Base-by-base conservation (phyloP, 208 protist species). In the Borovskyia barvae region DNA sequence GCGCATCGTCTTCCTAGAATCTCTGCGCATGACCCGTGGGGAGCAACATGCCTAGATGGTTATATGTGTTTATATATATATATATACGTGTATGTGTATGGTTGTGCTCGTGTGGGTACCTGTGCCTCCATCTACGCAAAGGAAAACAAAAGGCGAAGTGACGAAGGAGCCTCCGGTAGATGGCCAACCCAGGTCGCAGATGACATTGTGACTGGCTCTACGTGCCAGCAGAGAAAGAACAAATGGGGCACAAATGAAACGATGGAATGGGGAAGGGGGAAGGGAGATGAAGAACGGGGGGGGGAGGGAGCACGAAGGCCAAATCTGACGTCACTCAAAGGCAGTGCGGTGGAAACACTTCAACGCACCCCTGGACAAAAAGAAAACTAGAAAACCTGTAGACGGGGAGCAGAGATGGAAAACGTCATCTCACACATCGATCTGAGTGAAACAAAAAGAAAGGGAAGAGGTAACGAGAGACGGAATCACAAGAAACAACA, bases 391-490 rank as follows among this genome's bases (percentile, higher is more conserved):
- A 14, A 14, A 39, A 39, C 14, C n/a, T 39, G 35, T 39, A 39
- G 35, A 39, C 14, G 35, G 35, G 14, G 8, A 39, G 35, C 8
- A 39, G 35, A n/a, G 35, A 14, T 39, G n/a, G n/a, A n/a, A n/a
- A n/a, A n/a, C n/a, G n/a, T n/a, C n/a, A n/a, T n/a, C n/a, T n/a
- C n/a, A n/a, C n/a, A n/a, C n/a, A n/a, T n/a, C n/a, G n/a, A n/a
- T n/a, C n/a, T n/a, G 0, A 52, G 6, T 26, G 29, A 45, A 47
- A 42, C 60, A 42, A 32, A 22, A 68, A 51, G 67, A 48, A 72
- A 28, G 40, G 39, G 17, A 49, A n/a, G 20, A 3, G 26, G 36
- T 19, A 25, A 65, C 35, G 15, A 40, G 35, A 40, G 35, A 7
- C n/a, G 41, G 35, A 29, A 60, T 48, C 24, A 60, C 35, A 15